A percentile compares a stretch with the other conserved stretches of the same genome.
phyloP scores from a whole-genome alignment of 148 eudicot species.

The Spergularia bocconei region DNA sequence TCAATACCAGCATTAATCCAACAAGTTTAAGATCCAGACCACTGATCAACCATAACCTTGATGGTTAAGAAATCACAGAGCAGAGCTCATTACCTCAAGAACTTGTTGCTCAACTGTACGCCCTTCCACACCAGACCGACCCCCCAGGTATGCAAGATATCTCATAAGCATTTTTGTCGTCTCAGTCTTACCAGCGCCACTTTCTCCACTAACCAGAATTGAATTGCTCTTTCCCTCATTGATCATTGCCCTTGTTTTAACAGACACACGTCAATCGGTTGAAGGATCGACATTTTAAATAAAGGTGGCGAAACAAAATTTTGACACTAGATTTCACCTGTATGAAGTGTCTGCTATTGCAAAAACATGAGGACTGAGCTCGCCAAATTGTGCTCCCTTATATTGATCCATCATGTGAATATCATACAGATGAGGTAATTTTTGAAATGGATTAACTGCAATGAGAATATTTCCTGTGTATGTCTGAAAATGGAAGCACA shows the following conservation, averaged over 20 bases:
- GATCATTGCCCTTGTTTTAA: slow-evolving; percentile 77
- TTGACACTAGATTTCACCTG: slow-evolving; percentile 42
- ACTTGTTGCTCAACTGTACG: slow-evolving; percentile 99
- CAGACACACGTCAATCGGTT: slow-evolving; percentile 21
- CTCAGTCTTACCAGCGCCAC: slow-evolving; percentile 99
- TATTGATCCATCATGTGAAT: slow-evolving; percentile 98
- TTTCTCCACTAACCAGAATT: slow-evolving; percentile 97
- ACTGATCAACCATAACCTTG: not conserved
- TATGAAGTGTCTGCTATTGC: slow-evolving; percentile 92
- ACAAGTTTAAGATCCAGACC: no score
- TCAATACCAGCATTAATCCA: not conserved
- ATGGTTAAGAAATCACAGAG: not conserved
- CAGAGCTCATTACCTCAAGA: slow-evolving; percentile 67
- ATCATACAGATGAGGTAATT: slow-evolving; percentile 92
- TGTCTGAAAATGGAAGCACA: slow-evolving; percentile 49
- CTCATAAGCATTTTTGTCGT: slow-evolving; percentile 99
- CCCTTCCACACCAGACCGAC: slow-evolving; percentile 95
- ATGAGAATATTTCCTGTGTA: slow-evolving; percentile 96
- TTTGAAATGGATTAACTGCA: slow-evolving; percentile 98
- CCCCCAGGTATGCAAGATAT: slow-evolving; percentile 93
- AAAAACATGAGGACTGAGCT: slow-evolving; percentile 98
- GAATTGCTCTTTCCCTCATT: slow-evolving; percentile 97
- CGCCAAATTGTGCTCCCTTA: slow-evolving; percentile 93
- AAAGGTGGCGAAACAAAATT: not conserved
- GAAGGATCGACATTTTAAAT: slow-evolving; percentile 4